Conservation (phyloP, 2,329 filamentous ascomycete species). For the Triangularia setosa region DNA sequence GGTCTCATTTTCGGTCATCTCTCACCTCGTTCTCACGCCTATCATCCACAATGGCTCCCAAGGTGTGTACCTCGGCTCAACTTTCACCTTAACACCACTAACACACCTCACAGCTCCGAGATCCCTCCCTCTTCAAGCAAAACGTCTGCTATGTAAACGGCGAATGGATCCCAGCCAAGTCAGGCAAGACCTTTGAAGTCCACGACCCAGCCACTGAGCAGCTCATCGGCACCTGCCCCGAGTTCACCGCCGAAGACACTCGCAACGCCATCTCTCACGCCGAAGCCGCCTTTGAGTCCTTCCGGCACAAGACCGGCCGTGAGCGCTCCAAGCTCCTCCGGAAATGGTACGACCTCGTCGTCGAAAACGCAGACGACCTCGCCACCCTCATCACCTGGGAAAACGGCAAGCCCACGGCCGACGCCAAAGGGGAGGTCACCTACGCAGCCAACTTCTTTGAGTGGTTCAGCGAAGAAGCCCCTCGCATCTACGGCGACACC, state of each 20-base stretch:
- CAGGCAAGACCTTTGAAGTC: constrained; percentile 89
- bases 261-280: constrained; percentile 82
- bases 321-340: constrained; percentile 70
- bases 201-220: constrained; percentile 78
- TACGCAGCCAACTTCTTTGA: constrained; percentile 75
- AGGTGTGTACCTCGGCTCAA: constrained; percentile 31
- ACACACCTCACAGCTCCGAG: constrained; percentile 59
- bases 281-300: constrained; percentile 66
- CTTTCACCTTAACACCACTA: neutral
- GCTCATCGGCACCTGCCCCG: constrained; percentile 77
- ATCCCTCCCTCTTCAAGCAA: constrained; percentile 78
- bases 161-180: constrained; percentile 81
- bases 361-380: constrained; percentile 75
- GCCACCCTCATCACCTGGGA: constrained; percentile 83
- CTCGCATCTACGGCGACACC: constrained; percentile 68
- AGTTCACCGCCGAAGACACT: constrained; percentile 76
- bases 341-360: constrained; percentile 77
- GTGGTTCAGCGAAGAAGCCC: constrained; percentile 79
- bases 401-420: constrained; percentile 79
- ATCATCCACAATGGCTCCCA: constrained; percentile 47
- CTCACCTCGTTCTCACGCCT: constrained; percentile 25
- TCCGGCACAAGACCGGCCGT: constrained; percentile 68
- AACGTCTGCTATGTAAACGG: constrained; percentile 84
- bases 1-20: constrained; percentile 30
- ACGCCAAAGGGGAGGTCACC: constrained; percentile 66